Conservation (phyloP, 208 protist genomes). For the Novymonas esmeraldas region DNA sequence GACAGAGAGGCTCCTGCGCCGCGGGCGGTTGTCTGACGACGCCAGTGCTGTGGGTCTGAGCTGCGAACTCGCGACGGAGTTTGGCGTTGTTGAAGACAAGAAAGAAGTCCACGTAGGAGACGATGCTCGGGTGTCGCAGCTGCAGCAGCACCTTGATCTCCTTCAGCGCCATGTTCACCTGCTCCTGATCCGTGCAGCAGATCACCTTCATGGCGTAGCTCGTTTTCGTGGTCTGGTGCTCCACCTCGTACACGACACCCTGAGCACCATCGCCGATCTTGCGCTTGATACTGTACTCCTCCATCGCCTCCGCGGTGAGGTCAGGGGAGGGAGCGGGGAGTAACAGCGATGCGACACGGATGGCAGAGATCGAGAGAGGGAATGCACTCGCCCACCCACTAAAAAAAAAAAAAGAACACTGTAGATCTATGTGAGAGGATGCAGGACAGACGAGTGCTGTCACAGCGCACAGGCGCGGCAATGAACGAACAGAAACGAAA, state of each 20-base stretch:
- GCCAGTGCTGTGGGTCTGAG: slow-evolving; percentile 16
- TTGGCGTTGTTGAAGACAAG: slow-evolving; percentile 76
- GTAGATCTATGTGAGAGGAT: neutral
- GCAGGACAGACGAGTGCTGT: too few species aligned
- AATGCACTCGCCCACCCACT: too few species aligned
- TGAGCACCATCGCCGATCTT: slow-evolving; percentile 84
- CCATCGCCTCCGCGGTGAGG: slow-evolving; percentile 41
- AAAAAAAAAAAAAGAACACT: slow-evolving; percentile 26
- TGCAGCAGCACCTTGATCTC: slow-evolving; percentile 88
- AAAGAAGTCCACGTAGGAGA: slow-evolving; percentile 90
- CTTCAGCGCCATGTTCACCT: slow-evolving; percentile 79
- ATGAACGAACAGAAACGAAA: neutral
- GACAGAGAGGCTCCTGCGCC: slow-evolving; percentile 14
- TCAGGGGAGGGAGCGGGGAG: neutral
- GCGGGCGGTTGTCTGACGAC: neutral
- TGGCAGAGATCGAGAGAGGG: too few species aligned
- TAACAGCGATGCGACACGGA: too few species aligned
- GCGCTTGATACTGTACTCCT: slow-evolving; percentile 69
- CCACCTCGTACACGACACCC: slow-evolving; percentile 78
- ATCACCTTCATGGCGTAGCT: slow-evolving; percentile 89
- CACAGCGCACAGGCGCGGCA: too few species aligned
- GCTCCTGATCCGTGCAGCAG: slow-evolving; percentile 57
- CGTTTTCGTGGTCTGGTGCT: slow-evolving; percentile 49
- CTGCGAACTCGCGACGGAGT: slow-evolving; percentile 49
- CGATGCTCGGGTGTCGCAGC: slow-evolving; percentile 79